These are phyloP conservation scores for Wilhelminamyces savonicus DNA, from an alignment of 805 yeast genomes.

Conservation along the genomic window DNA sequence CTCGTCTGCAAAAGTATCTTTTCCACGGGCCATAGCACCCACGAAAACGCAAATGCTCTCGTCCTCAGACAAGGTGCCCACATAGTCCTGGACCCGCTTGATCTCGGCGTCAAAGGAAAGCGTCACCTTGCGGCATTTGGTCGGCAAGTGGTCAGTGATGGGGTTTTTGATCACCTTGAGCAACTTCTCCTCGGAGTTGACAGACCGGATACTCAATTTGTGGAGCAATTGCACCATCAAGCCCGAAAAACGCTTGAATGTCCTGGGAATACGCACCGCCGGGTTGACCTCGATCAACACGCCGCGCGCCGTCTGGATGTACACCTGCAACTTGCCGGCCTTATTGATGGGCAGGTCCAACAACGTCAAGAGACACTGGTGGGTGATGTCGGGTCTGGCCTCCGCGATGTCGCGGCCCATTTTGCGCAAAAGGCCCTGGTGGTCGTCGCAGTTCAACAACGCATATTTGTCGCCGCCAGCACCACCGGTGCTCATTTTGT, in stretches of 20 bases:
- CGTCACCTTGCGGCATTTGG: conserved; percentile 91
- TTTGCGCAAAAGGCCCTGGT: conserved; percentile 88
- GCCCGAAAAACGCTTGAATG: conserved; percentile 96
- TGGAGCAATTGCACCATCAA: conserved; percentile 95
- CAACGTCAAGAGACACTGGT: conserved; percentile 90
- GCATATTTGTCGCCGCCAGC: conserved; percentile 88
- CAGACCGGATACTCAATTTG: conserved; percentile 86
- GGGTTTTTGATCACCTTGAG: conserved; percentile 95
- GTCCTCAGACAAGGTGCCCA: conserved; percentile 68
- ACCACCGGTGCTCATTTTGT: conserved; percentile 72
- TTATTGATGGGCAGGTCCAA: conserved; percentile 97
- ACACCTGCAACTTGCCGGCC: conserved; percentile 94
- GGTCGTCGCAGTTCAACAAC: conserved; percentile 93
- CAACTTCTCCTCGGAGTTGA: conserved; percentile 90
- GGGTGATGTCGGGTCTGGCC: conserved; percentile 99
- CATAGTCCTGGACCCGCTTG: conserved; percentile 82
- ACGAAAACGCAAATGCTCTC: conserved; percentile 97
- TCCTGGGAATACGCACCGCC: conserved; percentile 93
- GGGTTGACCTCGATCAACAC: conserved; percentile 95
- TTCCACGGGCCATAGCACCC: conserved; percentile 99
- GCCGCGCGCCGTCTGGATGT: conserved; percentile 92
- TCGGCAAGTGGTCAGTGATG: conserved; percentile 92
- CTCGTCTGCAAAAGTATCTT: conserved; percentile 96
- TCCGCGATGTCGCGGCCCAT: conserved; percentile 97
- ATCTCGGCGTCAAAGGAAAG: conserved; percentile 89